Conservation (phyloP, 2,329 filamentous ascomycete species). For the Stachybotrys chlorohalonatus region DNA sequence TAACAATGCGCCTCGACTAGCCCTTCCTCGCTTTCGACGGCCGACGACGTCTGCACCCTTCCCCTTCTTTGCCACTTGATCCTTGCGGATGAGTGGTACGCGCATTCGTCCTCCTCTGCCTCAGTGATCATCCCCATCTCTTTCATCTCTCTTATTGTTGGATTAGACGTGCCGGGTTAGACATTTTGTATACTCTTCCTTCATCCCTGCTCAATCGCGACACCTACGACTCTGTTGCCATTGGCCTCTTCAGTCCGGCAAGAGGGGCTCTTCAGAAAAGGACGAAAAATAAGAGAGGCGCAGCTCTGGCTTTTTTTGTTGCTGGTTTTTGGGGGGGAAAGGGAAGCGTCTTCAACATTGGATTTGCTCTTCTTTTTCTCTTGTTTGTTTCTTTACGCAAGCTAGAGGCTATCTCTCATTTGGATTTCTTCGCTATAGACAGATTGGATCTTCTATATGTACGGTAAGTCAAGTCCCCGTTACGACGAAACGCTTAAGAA, state of each 20-base stretch:
- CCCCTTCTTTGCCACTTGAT: slow-evolving; percentile 5
- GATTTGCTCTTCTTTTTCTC: too few relatives aligned
- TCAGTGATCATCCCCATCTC: slow-evolving; percentile 11
- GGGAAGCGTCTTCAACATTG: too few relatives aligned
- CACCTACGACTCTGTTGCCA: background rate
- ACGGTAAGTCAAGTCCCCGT: background rate
- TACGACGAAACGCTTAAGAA: background rate
- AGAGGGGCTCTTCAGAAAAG: background rate
- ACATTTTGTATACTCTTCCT: slow-evolving; percentile 16
- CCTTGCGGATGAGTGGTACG: slow-evolving; percentile 16
- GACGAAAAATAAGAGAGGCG: too few relatives aligned
- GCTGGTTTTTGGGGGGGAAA: too few relatives aligned
- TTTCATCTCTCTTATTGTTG: slow-evolving; percentile 20
- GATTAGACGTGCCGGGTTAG: slow-evolving; percentile 32
- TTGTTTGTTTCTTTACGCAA: background rate
- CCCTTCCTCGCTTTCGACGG: slow-evolving; percentile 12
- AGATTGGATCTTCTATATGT: background rate
- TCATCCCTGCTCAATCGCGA: slow-evolving; percentile 12
- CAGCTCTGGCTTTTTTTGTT: too few relatives aligned
- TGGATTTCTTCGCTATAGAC: background rate
- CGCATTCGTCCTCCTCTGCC: slow-evolving; percentile 9
- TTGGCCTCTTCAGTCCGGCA: background rate
- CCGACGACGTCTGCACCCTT: slow-evolving; percentile 5
- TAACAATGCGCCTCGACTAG: slow-evolving; percentile 26
- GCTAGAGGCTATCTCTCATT: background rate